phyloP scores from a whole-genome alignment of 2,329 filamentous ascomycete genomes.

The Hymenoscyphus occultus region DNA sequence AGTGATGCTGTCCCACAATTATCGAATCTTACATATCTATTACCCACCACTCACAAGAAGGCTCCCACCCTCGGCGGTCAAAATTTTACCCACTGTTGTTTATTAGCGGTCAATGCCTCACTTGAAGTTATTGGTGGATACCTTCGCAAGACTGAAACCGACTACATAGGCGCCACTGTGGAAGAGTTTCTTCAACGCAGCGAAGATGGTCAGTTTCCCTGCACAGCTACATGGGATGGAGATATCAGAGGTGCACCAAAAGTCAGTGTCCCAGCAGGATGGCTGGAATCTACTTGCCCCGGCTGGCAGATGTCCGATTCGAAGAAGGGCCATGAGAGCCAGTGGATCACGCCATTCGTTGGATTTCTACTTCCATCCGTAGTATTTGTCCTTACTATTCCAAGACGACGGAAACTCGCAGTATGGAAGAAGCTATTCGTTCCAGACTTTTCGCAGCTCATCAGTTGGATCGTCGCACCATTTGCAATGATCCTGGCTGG shows the following conservation, averaged over 20 bases:
- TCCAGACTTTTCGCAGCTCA: conserved; percentile 22
- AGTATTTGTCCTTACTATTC: conserved; percentile 35
- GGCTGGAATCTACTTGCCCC: conserved; percentile 19
- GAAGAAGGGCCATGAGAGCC: conserved; percentile 7
- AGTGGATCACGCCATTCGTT: conserved; percentile 24
- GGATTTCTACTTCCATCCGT: conserved; percentile 21
- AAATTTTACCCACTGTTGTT: conserved; percentile 22
- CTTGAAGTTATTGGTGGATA: conserved; percentile 11
- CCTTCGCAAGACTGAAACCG: conserved; percentile 1
- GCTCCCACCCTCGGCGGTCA: conserved; percentile 14
- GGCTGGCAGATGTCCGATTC: conserved; percentile 21
- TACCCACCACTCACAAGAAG: conserved; percentile 1
- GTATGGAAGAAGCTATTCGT: conserved; percentile 34
- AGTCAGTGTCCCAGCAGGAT: conserved; percentile 17
- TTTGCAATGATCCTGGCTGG: conserved; percentile 19
- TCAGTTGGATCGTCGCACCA: conserved; percentile 15
- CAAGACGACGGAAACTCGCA: conserved; percentile 34
- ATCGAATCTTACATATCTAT: conserved; percentile 5
- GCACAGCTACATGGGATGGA: conserved; percentile 19
- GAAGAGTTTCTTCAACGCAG: conserved; percentile 14
- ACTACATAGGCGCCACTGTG: conserved; percentile 12
- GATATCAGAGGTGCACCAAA: conserved; percentile 15
- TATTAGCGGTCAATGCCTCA: conserved; percentile 19
- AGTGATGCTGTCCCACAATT: conserved; percentile 11
- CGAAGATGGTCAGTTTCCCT: conserved; percentile 20